phyloP scores from a whole-genome alignment of 2,329 filamentous ascomycete genomes.

The Talaromyces sp. region DNA sequence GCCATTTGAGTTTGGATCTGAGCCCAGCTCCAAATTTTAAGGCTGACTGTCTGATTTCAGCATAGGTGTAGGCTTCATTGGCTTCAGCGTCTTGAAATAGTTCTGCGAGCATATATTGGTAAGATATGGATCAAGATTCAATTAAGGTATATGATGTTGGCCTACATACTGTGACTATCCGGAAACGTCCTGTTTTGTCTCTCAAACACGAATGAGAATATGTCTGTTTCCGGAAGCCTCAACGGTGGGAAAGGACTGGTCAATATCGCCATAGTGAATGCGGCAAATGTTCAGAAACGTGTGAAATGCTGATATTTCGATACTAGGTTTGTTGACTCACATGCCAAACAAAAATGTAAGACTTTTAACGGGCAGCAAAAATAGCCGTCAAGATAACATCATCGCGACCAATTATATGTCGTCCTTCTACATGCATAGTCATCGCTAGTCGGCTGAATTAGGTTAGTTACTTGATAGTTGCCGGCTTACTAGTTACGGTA shows the following conservation, averaged over 20 bases:
- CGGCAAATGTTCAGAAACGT: no score
- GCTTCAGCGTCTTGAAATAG: neutral
- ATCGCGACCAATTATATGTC: neutral
- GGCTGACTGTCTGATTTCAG: neutral
- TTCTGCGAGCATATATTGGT: neutral
- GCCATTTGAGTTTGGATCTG: neutral
- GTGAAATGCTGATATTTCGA: neutral
- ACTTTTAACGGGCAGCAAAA: neutral
- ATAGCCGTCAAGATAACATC: neutral
- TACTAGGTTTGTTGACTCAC: neutral
- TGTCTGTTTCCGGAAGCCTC: neutral
- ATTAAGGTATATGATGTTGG: neutral
- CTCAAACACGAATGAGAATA: neutral
- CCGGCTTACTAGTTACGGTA: neutral
- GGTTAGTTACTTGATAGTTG: neutral
- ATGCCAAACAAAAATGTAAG: neutral
- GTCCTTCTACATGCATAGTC: neutral
- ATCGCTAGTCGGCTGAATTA: neutral
- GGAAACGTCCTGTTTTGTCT: neutral
- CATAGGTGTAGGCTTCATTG: neutral
- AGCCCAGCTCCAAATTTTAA: neutral
- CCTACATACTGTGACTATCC: neutral
- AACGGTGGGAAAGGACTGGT: neutral
- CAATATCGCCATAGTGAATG: neutral
- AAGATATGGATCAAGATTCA: neutral